These are phyloP conservation scores for Nothophytophthora sp. DNA, from an alignment of 352 stramenopile species.

Conservation along the genomic window DNA sequence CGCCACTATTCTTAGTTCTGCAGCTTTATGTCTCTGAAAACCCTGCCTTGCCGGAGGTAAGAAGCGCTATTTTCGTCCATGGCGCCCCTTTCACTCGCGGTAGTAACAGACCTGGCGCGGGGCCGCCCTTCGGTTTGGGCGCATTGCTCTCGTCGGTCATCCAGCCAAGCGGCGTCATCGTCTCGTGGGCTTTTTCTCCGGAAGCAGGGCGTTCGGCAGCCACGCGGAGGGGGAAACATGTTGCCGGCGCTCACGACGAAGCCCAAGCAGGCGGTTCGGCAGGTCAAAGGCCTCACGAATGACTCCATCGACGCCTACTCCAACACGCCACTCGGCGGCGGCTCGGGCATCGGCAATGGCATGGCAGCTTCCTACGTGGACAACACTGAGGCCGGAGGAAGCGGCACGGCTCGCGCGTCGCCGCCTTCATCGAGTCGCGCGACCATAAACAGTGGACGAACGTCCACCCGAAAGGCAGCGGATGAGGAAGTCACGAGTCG, in stretches of 20 bases:
- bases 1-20: too few relatives aligned
- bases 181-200: too few relatives aligned
- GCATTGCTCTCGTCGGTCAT: too few relatives aligned
- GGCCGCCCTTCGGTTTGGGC: too few relatives aligned
- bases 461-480: constrained; percentile 15
- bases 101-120: too few relatives aligned
- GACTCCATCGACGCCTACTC: constrained; percentile 88
- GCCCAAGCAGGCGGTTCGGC: constrained; percentile 80
- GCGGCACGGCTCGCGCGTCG: constrained; percentile 18
- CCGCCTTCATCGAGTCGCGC: constrained; percentile 21
- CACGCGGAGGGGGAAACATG: constrained; percentile 29
- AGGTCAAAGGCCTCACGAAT: constrained; percentile 81
- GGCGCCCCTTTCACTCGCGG: too few relatives aligned
- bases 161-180: too few relatives aligned
- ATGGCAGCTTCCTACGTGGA: constrained; percentile 48
- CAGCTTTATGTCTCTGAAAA: too few relatives aligned
- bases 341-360: constrained; percentile 8
- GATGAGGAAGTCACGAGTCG: constrained; percentile 28
- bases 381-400: constrained; percentile 44
- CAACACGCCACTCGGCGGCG: constrained; percentile 44
- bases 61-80: too few relatives aligned
- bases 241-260: constrained; percentile 82
- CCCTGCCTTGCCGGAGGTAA: too few relatives aligned
- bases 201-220: neutral
- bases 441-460: constrained; percentile 13